phyloP scores from a whole-genome alignment of 2,329 filamentous ascomycete genomes.

The Amauroascus verrucosus region DNA sequence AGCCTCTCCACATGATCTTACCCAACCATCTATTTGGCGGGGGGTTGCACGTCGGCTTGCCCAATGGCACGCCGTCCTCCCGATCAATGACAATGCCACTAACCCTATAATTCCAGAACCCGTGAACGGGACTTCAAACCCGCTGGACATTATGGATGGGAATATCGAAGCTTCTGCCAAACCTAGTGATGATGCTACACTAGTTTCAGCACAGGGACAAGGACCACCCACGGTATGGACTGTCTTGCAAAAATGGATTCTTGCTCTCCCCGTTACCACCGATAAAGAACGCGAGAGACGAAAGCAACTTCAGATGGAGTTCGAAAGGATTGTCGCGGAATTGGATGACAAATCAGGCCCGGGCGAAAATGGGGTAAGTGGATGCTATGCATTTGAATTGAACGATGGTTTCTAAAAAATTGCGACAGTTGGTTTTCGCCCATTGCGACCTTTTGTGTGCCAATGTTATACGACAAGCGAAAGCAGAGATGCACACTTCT shows the following conservation, averaged over 20 bases:
- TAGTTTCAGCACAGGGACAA: constrained; percentile 50
- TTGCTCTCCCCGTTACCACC: constrained; percentile 66
- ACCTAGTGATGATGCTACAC: constrained; percentile 21
- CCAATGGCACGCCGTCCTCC: constrained; percentile 77
- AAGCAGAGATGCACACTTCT: constrained; percentile 23
- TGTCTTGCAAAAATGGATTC: constrained; percentile 91
- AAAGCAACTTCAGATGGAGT: constrained; percentile 60
- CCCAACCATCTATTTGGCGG: constrained; percentile 62
- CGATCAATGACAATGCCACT: constrained; percentile 41
- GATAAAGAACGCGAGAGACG: constrained; percentile 59
- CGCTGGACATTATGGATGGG: constrained; percentile 43
- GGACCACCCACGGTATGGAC: constrained; percentile 85
- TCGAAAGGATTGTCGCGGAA: constrained; percentile 57
- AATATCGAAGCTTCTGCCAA: constrained; percentile 17
- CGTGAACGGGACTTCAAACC: constrained; percentile 24
- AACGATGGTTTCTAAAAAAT: not conserved
- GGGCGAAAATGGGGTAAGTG: constrained; percentile 58
- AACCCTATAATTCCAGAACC: constrained; percentile 19
- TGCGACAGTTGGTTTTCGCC: constrained; percentile 70
- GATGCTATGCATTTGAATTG: constrained; percentile 12
- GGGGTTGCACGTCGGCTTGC: constrained; percentile 76
- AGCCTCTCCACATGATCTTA: constrained; percentile 70
- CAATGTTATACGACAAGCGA: constrained; percentile 76
- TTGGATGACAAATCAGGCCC: constrained; percentile 69
- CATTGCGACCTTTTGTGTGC: constrained; percentile 94